Percentiles rank a stretch among this genome's conserved stretches.
phyloP scores from a whole-genome alignment of 1,139 yeast species.

The Schizosaccharomyces versatilis region DNA sequence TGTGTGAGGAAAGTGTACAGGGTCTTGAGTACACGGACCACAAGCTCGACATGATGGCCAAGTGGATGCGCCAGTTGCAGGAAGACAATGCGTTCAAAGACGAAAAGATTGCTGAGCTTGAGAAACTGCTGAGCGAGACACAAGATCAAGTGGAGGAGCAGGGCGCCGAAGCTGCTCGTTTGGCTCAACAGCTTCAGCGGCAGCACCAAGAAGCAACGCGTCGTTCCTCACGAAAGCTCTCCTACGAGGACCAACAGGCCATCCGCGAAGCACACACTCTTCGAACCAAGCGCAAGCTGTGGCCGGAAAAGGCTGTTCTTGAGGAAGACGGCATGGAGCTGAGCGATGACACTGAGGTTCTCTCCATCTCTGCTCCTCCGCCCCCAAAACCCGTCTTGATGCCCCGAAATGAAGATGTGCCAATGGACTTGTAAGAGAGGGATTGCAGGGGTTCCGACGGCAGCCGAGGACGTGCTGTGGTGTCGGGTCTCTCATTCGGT shows the following conservation, averaged over 20 bases:
- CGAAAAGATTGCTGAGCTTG: not conserved
- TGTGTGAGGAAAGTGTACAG: not conserved
- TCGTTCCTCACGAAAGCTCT: not conserved
- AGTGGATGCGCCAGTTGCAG: not conserved
- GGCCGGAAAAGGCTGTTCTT: not conserved
- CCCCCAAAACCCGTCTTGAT: too few species aligned
- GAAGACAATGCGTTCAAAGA: not conserved
- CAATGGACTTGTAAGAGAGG: too few species aligned
- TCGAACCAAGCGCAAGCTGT: not conserved
- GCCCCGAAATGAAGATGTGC: too few species aligned
- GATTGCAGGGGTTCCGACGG: too few species aligned
- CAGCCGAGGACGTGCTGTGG: too few species aligned
- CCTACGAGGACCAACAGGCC: conserved; percentile 1
- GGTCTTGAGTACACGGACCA: not conserved
- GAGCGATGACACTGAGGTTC: too few species aligned
- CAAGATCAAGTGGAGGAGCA: not conserved
- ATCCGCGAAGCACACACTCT: not conserved
- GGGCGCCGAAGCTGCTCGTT: not conserved
- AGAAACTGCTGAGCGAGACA: not conserved
- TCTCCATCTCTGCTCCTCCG: too few species aligned
- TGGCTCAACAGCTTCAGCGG: not conserved
- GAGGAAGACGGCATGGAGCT: not conserved
- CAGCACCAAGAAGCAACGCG: not conserved
- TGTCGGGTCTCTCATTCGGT: too few species aligned
- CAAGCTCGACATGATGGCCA: not conserved